Conservation (phyloP, 768 basidiomycete species). For the Clitopilus passeckerianus region DNA sequence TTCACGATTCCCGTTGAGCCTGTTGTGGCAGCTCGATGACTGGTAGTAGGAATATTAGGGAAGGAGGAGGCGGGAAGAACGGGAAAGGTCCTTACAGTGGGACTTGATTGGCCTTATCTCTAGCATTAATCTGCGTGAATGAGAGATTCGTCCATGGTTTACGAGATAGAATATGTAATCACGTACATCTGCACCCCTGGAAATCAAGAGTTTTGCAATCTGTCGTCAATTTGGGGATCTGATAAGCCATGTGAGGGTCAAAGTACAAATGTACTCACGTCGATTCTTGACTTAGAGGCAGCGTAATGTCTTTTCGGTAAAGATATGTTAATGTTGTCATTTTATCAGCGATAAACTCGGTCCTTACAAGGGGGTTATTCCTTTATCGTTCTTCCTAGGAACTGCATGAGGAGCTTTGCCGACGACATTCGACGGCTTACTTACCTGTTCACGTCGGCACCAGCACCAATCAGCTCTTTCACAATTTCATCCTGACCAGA, state of each 20-base stretch:
- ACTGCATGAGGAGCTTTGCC: constrained; percentile 12
- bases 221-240: constrained; percentile 24
- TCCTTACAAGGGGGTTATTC: constrained; percentile 76
- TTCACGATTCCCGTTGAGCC: constrained; percentile 88
- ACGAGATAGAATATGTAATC: constrained; percentile 10
- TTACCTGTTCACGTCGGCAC: constrained; percentile 70
- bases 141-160: constrained; percentile 19
- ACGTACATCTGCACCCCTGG: constrained; percentile 88
- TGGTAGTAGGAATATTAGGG: constrained; percentile 20
- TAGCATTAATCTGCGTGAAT: constrained; percentile 77
- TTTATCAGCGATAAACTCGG: constrained; percentile 2
- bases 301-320: constrained; percentile 71
- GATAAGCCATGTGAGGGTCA: constrained; percentile 8
- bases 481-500: constrained; percentile 76
- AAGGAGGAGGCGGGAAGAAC: constrained; percentile 10
- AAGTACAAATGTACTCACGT: constrained; percentile 41
- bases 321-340: constrained; percentile 11
- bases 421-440: constrained; percentile 14
- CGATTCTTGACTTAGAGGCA: constrained; percentile 85
- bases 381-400: constrained; percentile 69
- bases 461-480: constrained; percentile 73
- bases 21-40: constrained; percentile 94
- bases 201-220: constrained; percentile 85
- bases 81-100: constrained; percentile 61
- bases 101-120: constrained; percentile 88